phyloP scores from a whole-genome alignment of 179 eudicot species.

The Spinacia oleracea region DNA sequence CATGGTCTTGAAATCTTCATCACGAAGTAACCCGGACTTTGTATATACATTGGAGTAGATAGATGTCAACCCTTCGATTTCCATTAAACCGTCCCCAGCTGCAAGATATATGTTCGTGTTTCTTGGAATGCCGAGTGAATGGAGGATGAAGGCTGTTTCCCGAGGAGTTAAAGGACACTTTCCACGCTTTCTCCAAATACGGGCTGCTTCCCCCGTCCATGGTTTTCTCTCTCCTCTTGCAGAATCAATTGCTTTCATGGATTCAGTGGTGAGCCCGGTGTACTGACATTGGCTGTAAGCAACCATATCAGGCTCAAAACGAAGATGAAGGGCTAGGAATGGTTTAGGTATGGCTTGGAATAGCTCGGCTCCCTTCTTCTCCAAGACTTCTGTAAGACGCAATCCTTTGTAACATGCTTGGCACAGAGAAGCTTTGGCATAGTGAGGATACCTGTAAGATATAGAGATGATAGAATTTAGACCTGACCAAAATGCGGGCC shows the following conservation, averaged over 20 bases:
- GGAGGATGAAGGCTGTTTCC: constrained; percentile 81
- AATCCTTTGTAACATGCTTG: constrained; percentile 89
- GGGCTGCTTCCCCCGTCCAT: constrained; percentile 90
- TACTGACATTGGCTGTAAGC: constrained; percentile 96
- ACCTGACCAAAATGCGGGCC: too few relatives aligned
- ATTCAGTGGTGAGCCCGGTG: constrained; percentile 53
- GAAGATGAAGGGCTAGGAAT: constrained; percentile 86
- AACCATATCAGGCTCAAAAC: constrained; percentile 99
- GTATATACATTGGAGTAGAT: constrained; percentile 69
- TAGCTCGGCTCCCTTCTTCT: constrained; percentile 70
- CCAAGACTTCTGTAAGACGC: constrained; percentile 58
- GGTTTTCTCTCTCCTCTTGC: constrained; percentile 80
- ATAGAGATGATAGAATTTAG: background rate
- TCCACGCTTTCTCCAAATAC: constrained; percentile 82
- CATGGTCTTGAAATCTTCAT: constrained; percentile 73
- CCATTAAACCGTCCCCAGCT: constrained; percentile 97
- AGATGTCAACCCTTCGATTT: constrained; percentile 71
- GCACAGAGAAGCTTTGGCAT: constrained; percentile 84
- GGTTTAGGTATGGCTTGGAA: constrained; percentile 95
- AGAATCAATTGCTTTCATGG: constrained; percentile 73
- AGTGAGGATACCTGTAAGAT: constrained; percentile 68
- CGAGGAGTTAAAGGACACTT: constrained; percentile 94
- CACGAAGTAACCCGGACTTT: constrained; percentile 57
- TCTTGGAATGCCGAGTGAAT: constrained; percentile 69
- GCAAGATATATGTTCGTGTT: constrained; percentile 79